Evolutionary conservation across 306 rosid species (phyloP), one percentile per base, ranked within the genome.

Genomic region (Arachis hypogaea): DNA sequence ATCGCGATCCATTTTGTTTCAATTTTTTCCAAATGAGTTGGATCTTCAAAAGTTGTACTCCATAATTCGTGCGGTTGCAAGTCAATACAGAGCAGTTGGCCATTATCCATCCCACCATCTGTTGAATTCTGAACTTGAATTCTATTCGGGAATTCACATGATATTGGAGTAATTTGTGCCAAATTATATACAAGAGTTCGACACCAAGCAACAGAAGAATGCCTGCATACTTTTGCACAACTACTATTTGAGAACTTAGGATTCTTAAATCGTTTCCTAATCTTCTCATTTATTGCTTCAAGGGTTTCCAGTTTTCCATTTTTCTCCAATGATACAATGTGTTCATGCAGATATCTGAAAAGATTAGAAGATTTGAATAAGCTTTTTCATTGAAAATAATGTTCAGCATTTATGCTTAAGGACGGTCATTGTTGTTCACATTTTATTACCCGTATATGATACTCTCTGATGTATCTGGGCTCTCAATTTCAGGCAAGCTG

Each of bases 171-270:
- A 71, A 91, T 86, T 73, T 82, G 85, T 63, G 96, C 91, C 89
- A 93, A 87, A 77, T 80, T 82, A 45, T 89, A 84, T 81, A 93
- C 59, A 47, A 93, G 94, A 69, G 92, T 85, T 78, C 98, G 88
- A 80, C 97, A 89, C 97, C 96, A 93, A 54, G 97, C 97, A 77
- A 81, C 87, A 77, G 98, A 88, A 77, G 96, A 96, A 79, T 89
- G 98, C 88, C 86, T 83, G 81, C 93, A 89, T 82, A 93, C 94
- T 88, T 86, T 82, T 51, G 93, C 88, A 77, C 92, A 91, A 80
- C 83, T 84, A 72, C 86, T 84, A 60, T 86, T 87, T 10, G 98
- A 81, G 82, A 82, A 61, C 85, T 93, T 93, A 3, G 96, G 90
- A 84, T 89, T 91, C 89, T 93, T 93, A 72, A 90, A 93, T 61